A percentile compares a stretch with the other conserved stretches of the same genome.
Conservation (phyloP, 208 protist genomes). For the Novymonas esmeraldas region DNA sequence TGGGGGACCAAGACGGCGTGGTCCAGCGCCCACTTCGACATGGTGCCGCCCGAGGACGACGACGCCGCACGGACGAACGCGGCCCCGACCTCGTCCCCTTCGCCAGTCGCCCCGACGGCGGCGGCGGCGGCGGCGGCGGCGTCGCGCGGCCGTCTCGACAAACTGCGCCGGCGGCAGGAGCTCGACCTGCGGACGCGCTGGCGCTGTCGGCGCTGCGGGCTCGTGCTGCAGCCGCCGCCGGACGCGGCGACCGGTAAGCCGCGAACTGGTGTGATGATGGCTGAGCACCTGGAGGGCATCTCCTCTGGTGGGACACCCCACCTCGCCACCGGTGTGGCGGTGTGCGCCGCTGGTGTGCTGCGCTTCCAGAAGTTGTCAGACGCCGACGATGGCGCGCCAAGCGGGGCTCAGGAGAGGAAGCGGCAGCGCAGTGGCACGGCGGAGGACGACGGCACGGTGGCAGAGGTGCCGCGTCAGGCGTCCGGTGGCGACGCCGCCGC, state of each 20-base stretch:
- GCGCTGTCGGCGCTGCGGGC: slow-evolving; percentile 46
- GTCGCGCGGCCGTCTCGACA: slow-evolving; percentile 10
- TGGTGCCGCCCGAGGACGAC: slow-evolving; percentile 10
- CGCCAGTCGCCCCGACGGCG: too few relatives aligned
- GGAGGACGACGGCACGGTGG: too few relatives aligned
- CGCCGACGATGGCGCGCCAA: neutral
- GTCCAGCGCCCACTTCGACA: slow-evolving; percentile 57
- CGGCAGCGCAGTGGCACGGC: neutral
- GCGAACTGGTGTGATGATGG: slow-evolving; percentile 39
- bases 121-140: neutral
- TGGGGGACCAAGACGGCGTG: slow-evolving; percentile 61
- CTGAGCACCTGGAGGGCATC: slow-evolving; percentile 48
- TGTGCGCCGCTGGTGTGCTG: slow-evolving; percentile 26
- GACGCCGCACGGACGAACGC: too few relatives aligned
- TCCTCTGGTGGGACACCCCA: slow-evolving; percentile 24
- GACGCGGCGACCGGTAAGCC: slow-evolving; percentile 43
- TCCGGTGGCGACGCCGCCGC: neutral
- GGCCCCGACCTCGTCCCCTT: too few relatives aligned
- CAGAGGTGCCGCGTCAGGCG: too few relatives aligned
- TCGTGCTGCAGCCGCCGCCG: slow-evolving; percentile 28
- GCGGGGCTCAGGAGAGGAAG: neutral
- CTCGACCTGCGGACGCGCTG: slow-evolving; percentile 33
- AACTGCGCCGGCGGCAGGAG: slow-evolving; percentile 23
- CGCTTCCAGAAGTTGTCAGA: slow-evolving; percentile 7
- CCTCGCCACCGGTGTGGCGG: slow-evolving; percentile 26